phyloP scores from a whole-genome alignment of 208 protist genomes.

The Angomonas ambiguus region DNA sequence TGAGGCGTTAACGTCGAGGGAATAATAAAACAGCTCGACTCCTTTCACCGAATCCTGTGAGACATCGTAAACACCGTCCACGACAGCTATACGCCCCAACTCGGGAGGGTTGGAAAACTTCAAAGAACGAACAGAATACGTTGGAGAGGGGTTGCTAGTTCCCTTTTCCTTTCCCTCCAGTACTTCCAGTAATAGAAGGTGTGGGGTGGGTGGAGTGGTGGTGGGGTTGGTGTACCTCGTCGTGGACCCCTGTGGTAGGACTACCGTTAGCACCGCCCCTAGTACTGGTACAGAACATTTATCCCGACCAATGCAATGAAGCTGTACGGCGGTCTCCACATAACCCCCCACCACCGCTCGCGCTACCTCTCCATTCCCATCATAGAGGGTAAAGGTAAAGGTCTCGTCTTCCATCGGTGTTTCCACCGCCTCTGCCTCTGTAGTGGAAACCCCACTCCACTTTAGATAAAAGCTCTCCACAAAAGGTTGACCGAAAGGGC shows the following conservation, averaged over 20 bases:
- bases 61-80: background rate
- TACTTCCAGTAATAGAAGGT: background rate
- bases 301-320: background rate
- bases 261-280: background rate
- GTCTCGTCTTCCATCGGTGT: background rate
- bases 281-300: background rate
- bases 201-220: background rate
- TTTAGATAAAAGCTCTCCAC: background rate
- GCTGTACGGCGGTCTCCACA: background rate
- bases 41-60: background rate
- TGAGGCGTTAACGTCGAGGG: background rate
- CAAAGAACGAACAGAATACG: background rate
- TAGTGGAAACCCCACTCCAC: background rate
- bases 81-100: background rate
- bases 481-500: background rate
- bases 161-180: background rate
- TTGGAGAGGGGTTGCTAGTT: no score
- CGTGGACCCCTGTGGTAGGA: background rate
- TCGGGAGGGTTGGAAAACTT: background rate
- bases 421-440: background rate
- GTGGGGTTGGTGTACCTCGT: background rate
- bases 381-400: background rate
- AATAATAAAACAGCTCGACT: background rate
- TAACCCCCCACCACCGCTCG: slow-evolving; percentile 4
- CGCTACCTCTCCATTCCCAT: slow-evolving; percentile 6